phyloP scores from a whole-genome alignment of 202 grass and related monocot species.

The Zizania palustris region DNA sequence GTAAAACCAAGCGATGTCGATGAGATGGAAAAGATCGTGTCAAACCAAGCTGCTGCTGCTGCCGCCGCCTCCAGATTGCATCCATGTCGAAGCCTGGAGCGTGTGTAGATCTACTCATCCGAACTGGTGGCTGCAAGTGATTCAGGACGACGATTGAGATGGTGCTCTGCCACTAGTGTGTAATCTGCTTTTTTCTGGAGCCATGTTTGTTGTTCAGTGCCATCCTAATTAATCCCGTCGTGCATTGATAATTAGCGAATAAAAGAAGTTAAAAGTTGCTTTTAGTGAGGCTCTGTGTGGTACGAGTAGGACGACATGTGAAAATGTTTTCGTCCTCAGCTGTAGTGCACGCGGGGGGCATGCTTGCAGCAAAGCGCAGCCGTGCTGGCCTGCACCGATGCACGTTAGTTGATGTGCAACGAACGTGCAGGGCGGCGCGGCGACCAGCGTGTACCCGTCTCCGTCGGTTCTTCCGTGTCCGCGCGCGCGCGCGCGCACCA shows the following conservation, averaged over 20 bases:
- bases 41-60: not conserved
- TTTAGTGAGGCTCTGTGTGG: conserved; percentile 11
- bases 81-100: not conserved
- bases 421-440: too few relatives aligned
- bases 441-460: too few relatives aligned
- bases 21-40: conserved; percentile 38
- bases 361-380: too few relatives aligned
- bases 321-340: too few relatives aligned
- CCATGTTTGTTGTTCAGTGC: not conserved
- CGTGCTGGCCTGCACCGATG: too few relatives aligned
- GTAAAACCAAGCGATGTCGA: conserved; percentile 1
- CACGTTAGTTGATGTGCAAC: too few relatives aligned
- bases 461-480: too few relatives aligned
- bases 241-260: conserved; percentile 8
- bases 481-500: too few relatives aligned
- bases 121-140: conserved; percentile 21
- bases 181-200: conserved; percentile 5
- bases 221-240: not conserved
- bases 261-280: conserved; percentile 18
- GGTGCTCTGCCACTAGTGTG: conserved; percentile 15
- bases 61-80: conserved; percentile 7
- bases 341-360: too few relatives aligned
- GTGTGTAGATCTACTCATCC: conserved; percentile 10
- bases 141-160: not conserved
- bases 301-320: too few relatives aligned